Evolutionary conservation across 805 yeast genomes (phyloP).

Genomic region (Wickerhamiella lipophila): DNA sequence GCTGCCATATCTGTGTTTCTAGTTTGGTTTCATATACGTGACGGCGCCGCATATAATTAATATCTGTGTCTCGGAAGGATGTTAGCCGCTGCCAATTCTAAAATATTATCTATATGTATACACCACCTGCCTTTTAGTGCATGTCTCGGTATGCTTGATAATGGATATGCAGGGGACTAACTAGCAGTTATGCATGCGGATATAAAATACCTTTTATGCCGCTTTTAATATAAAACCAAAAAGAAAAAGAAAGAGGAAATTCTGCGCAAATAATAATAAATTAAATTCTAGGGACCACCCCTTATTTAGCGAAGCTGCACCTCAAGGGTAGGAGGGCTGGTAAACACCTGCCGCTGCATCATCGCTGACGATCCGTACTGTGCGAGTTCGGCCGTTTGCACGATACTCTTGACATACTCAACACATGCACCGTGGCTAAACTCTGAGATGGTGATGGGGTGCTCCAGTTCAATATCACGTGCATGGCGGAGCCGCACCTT

Average conservation of each 20-base stretch:
- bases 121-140: not conserved
- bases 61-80: no score
- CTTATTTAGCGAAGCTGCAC: not conserved
- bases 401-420: conserved; percentile 26
- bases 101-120: not conserved
- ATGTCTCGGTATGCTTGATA: conserved; percentile 1
- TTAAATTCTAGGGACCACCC: not conserved
- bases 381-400: conserved; percentile 27
- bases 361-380: conserved; percentile 5
- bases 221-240: not conserved
- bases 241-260: no score
- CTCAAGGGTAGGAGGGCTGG: not conserved
- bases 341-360: conserved; percentile 3
- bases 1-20: not conserved
- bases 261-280: no score
- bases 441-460: conserved; percentile 28
- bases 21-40: not conserved
- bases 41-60: not conserved
- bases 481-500: conserved; percentile 30
- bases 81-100: no score
- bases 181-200: not conserved
- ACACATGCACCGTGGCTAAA: conserved; percentile 29
- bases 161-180: not conserved
- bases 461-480: conserved; percentile 29
- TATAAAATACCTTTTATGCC: not conserved